Conservation (phyloP, 257 asterid species). For the Leptodermis oblonga region DNA sequence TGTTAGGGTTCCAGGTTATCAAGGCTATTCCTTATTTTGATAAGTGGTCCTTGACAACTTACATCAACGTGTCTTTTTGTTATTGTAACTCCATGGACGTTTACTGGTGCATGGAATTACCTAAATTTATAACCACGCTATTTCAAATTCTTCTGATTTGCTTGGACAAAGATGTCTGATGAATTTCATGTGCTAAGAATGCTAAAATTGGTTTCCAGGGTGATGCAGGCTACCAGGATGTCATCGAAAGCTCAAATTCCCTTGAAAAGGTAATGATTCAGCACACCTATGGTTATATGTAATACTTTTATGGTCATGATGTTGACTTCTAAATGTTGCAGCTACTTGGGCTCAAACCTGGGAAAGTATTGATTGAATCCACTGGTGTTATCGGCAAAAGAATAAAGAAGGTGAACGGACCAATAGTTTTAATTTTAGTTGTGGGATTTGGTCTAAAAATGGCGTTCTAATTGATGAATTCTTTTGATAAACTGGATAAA, state of each 20-base stretch:
- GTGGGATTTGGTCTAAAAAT: neutral
- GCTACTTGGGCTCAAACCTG: conserved; percentile 72
- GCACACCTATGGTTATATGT: neutral
- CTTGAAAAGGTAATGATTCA: conserved; percentile 59
- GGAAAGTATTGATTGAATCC: conserved; percentile 86
- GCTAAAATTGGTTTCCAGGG: conserved; percentile 49
- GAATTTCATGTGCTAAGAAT: neutral
- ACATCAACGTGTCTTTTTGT: conserved; percentile 1
- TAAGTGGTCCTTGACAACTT: neutral
- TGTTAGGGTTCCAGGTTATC: neutral
- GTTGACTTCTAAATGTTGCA: conserved; percentile 28
- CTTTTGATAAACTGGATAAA: neutral
- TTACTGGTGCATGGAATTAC: neutral
- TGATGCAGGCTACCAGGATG: conserved; percentile 94
- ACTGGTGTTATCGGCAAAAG: conserved; percentile 95
- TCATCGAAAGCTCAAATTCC: conserved; percentile 69
- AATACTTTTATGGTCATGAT: conserved; percentile 8
- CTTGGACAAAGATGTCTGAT: neutral
- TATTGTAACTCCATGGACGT: neutral
- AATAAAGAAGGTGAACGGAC: conserved; percentile 72
- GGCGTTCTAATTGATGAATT: neutral
- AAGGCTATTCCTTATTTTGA: neutral
- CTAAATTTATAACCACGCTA: neutral
- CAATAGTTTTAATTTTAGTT: conserved; percentile 2
- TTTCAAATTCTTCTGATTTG: neutral